Percentiles rank a stretch among this genome's conserved stretches.
These are phyloP conservation scores for Medicago lupulina DNA, from an alignment of 306 rosid species.

Conservation along the genomic window DNA sequence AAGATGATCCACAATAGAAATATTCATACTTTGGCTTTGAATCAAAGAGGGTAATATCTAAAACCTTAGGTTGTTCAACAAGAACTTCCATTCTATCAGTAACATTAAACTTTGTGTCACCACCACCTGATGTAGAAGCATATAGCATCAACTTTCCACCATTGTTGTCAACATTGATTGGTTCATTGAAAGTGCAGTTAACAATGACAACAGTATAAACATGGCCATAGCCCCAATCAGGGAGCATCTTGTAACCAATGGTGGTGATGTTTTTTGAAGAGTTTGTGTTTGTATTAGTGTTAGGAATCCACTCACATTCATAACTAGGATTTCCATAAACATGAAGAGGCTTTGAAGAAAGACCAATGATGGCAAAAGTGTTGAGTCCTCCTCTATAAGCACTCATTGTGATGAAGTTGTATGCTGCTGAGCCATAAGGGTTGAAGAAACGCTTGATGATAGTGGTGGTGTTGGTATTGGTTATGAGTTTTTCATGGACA, in stretches of 20 bases:
- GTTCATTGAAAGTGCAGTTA: conserved; percentile 72
- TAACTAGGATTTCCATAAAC: conserved; percentile 65
- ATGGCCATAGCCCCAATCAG: conserved; percentile 88
- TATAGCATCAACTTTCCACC: conserved; percentile 71
- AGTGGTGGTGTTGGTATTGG: conserved; percentile 38
- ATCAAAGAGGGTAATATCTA: conserved; percentile 49
- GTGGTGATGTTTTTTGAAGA: conserved; percentile 43
- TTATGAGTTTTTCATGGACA: conserved; percentile 38
- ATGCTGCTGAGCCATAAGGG: conserved; percentile 75
- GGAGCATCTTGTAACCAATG: conserved; percentile 66
- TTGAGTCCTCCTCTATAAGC: conserved; percentile 84
- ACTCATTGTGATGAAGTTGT: conserved; percentile 79
- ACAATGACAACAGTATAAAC: conserved; percentile 85
- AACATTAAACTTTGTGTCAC: conserved; percentile 59
- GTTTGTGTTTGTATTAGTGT: not conserved
- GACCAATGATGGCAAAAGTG: conserved; percentile 74
- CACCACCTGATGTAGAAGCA: conserved; percentile 75
- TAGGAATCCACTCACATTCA: conserved; percentile 65
- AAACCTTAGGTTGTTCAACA: conserved; percentile 50
- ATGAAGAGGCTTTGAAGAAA: conserved; percentile 87
- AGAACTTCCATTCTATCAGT: conserved; percentile 70
- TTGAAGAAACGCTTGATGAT: conserved; percentile 60
- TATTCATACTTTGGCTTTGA: conserved; percentile 71
- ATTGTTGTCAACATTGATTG: conserved; percentile 60
- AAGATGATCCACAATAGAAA: conserved; percentile 76